Percentiles rank a stretch among this genome's conserved stretches.
Evolutionary conservation across 495 filamentous ascomycete species (phyloP).

Genomic region (Xylaria nigripes): DNA sequence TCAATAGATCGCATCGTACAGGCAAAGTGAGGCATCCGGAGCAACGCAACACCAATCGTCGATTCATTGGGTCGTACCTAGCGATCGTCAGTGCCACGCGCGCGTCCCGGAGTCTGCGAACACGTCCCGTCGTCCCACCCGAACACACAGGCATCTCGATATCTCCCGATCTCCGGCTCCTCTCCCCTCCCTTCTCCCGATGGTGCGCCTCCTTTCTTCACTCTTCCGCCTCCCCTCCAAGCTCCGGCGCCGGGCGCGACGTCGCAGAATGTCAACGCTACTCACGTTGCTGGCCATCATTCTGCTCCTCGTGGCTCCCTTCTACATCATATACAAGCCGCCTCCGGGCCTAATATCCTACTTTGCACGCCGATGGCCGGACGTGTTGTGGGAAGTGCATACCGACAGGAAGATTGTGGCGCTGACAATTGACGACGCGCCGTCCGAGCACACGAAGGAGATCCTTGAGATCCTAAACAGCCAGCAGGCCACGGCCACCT

Average conservation of each 20-base stretch:
- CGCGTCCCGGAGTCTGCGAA: too few relatives aligned
- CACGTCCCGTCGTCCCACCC: too few relatives aligned
- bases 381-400: constrained; percentile 63
- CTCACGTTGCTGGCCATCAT: constrained; percentile 41
- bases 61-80: not conserved
- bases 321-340: constrained; percentile 68
- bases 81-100: not conserved
- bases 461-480: constrained; percentile 57
- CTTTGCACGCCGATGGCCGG: constrained; percentile 61
- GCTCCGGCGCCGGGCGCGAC: constrained; percentile 46
- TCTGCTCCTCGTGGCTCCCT: constrained; percentile 42
- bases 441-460: constrained; percentile 60
- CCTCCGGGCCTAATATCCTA: constrained; percentile 57
- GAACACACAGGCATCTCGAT: not conserved
- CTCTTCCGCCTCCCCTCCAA: constrained; percentile 44
- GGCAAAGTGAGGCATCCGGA: not conserved
- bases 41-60: not conserved
- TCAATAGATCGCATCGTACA: not conserved
- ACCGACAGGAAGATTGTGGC: constrained; percentile 55
- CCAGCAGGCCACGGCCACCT: constrained; percentile 57
- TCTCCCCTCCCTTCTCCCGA: constrained; percentile 10
- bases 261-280: constrained; percentile 48
- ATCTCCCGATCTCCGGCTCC: not conserved
- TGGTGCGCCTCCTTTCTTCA: constrained; percentile 29
- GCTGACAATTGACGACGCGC: constrained; percentile 78